Base-by-base conservation (phyloP, 495 filamentous ascomycete species). In the Talaromyces stipitatus region DNA sequence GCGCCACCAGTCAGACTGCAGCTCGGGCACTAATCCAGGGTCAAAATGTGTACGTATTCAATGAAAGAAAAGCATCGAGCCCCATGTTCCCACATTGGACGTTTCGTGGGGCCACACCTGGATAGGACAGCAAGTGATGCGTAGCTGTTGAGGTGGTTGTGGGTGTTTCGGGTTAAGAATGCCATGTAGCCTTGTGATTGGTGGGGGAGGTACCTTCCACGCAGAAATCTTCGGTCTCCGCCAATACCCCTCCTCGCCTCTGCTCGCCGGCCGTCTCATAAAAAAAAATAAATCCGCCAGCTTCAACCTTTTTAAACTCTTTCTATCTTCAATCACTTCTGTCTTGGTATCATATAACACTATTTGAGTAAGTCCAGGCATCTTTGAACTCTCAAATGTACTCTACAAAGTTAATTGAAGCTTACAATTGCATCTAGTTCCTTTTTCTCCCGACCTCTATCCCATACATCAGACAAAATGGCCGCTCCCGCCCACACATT, bases 401-500 rank as follows among this genome's bases (percentile, higher is more conserved):
- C 36, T 18, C 29, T n/a, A 14, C 26, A 14, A 26, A 10, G 9
- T 41, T 20, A n/a, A n/a, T 6, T 41, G 51, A 41, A 45, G 32
- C 54, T 55, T 20, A 55, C 54, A 41, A 45, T 55, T 29, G 23
- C 10, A 8, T 55, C 36, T 41, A 55, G 54, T 20, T 32, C 11
- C 27, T 45, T 46, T 43, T 28, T 28, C 9, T 18, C 50, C 8
- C 24, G 22, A 28, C 16, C 24, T 55, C 22, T 30, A 11, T 30
- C 20, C 14, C 22, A 36, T 36, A 20, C 29, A 41, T 43, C 33
- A 41, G 22, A 55, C 55, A 57, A 45, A 57, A 78, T 78, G 74
- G 66, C 73, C 79, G 87, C 91, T 69, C 92, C 92, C 74, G 92
- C 92, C 64, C 80, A 86, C 70, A 92, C 88, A 74, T 94, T 86